Percentiles rank a stretch among this genome's conserved stretches.
Conservation (phyloP, 441 rosid genomes). For the Pelargonium cotyledonis region DNA sequence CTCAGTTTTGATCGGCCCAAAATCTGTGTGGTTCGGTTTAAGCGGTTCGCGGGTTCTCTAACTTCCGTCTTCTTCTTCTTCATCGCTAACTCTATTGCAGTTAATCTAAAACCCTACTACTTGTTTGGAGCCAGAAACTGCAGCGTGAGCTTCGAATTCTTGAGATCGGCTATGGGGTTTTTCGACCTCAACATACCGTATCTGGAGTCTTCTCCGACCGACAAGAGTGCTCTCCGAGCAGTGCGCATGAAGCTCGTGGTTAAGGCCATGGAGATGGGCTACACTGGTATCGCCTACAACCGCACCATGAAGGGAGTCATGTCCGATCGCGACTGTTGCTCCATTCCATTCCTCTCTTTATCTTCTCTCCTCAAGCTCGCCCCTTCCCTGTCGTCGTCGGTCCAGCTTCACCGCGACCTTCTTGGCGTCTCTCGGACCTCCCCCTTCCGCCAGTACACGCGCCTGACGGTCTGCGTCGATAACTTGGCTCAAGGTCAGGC, state of each 20-base stretch:
- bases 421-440: constrained; percentile 54
- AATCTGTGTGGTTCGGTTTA: no score
- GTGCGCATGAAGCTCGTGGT: constrained; percentile 46
- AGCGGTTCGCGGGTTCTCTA: no score
- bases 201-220: constrained; percentile 31
- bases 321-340: constrained; percentile 70
- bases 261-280: constrained; percentile 85
- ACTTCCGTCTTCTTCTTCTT: neutral
- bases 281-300: constrained; percentile 75
- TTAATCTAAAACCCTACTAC: neutral
- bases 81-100: neutral
- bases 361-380: constrained; percentile 52
- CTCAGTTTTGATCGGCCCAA: no score
- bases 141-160: neutral
- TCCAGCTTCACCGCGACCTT: constrained; percentile 62
- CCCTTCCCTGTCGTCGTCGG: constrained; percentile 61
- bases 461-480: constrained; percentile 66
- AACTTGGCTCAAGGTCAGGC: constrained; percentile 44
- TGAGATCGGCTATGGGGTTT: constrained; percentile 44
- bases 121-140: neutral
- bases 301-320: constrained; percentile 60
- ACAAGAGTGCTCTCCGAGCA: constrained; percentile 27
- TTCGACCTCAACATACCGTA: constrained; percentile 76
- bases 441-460: constrained; percentile 90
- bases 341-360: constrained; percentile 58